Conservation (phyloP, 257 asterid species). For the Catharanthus roseus region DNA sequence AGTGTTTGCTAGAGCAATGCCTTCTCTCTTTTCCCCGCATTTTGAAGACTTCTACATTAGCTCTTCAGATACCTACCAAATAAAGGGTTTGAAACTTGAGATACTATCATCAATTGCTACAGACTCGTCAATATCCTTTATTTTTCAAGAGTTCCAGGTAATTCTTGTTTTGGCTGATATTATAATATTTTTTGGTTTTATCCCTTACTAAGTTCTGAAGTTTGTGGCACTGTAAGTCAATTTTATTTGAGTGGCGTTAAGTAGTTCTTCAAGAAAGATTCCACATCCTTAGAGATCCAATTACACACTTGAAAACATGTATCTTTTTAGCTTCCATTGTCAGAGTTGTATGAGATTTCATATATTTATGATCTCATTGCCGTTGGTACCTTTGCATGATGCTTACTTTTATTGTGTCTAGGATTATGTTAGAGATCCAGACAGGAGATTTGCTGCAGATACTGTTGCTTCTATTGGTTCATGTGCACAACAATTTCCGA, state of each 20-base stretch:
- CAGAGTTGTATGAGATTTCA: background rate
- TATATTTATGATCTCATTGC: background rate
- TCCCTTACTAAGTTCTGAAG: background rate
- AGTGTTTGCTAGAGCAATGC: constrained; percentile 85
- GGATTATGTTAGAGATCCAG: constrained; percentile 96
- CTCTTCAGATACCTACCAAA: constrained; percentile 70
- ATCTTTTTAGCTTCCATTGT: background rate
- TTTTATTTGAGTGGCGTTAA: background rate
- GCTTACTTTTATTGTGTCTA: constrained; percentile 26
- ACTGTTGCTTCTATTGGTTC: constrained; percentile 89
- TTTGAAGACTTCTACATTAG: constrained; percentile 87
- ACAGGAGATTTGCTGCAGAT: constrained; percentile 91
- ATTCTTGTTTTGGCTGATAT: background rate
- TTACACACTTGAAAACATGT: background rate
- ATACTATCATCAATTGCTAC: constrained; percentile 80
- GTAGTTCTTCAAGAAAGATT: background rate
- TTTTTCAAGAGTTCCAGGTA: constrained; percentile 96
- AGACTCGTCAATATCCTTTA: constrained; percentile 59
- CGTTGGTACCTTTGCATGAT: constrained; percentile 27
- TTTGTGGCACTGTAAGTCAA: background rate
- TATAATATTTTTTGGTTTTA: background rate
- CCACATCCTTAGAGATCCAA: background rate
- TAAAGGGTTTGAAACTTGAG: constrained; percentile 85
- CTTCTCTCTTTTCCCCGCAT: constrained; percentile 64
- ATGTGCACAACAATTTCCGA: constrained; percentile 75